These are phyloP conservation scores for Spergularia marina DNA, from an alignment of 148 eudicot species.

Conservation along the genomic window DNA sequence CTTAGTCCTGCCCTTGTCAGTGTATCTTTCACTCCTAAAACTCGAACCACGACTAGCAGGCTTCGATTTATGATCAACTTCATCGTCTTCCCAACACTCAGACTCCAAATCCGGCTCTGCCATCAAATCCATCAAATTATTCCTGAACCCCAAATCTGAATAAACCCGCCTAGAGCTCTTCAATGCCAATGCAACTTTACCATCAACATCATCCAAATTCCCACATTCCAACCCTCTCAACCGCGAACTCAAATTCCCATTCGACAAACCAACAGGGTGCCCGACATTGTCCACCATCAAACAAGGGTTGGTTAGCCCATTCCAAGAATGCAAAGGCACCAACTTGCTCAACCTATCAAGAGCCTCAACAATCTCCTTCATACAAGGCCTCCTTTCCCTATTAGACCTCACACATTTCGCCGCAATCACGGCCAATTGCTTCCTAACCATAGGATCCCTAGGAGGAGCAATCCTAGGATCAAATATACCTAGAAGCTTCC, in stretches of 20 bases:
- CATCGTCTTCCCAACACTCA: slow-evolving; percentile 32
- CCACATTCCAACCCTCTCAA: slow-evolving; percentile 37
- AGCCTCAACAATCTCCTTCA: slow-evolving; percentile 65
- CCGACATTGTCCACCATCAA: slow-evolving; percentile 81
- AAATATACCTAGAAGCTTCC: slow-evolving; percentile 47
- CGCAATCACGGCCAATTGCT: slow-evolving; percentile 74
- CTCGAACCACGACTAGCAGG: slow-evolving; percentile 26
- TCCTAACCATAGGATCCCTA: slow-evolving; percentile 61
- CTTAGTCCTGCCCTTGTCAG: slow-evolving; percentile 8
- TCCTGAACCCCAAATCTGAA: slow-evolving; percentile 80
- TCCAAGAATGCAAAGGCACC: slow-evolving; percentile 76
- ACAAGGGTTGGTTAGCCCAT: slow-evolving; percentile 71
- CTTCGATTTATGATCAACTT: slow-evolving; percentile 21
- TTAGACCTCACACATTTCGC: slow-evolving; percentile 90
- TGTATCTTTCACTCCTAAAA: slow-evolving; percentile 36
- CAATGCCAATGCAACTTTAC: slow-evolving; percentile 25
- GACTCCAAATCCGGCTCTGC: slow-evolving; percentile 45
- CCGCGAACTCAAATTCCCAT: slow-evolving; percentile 30
- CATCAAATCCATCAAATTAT: slow-evolving; percentile 81
- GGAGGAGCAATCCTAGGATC: slow-evolving; percentile 83
- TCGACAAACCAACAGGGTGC: slow-evolving; percentile 46
- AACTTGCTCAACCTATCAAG: slow-evolving; percentile 55
- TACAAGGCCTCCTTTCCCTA: slow-evolving; percentile 83
- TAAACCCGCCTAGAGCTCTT: slow-evolving; percentile 59
- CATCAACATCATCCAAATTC: slow-evolving; percentile 37